A percentile compares a stretch with the other conserved stretches of the same genome.
Conservation (phyloP, 495 filamentous ascomycete genomes). For the Hapsidospora chrysogenum region DNA sequence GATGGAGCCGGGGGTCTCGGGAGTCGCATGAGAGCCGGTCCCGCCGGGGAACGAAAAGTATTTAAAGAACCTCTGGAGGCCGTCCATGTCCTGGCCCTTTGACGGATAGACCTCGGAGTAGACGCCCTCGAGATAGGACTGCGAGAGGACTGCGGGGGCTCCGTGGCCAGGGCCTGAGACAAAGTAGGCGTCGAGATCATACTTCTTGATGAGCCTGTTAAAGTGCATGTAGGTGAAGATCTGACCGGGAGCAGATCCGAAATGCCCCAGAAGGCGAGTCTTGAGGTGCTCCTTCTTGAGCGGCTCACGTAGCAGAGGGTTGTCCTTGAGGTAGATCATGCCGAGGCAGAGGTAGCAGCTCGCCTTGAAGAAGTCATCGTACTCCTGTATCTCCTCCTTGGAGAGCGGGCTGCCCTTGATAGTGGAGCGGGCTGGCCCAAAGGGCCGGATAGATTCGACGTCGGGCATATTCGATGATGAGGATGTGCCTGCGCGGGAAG, state of each 20-base stretch:
- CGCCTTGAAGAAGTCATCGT: slow-evolving; percentile 50
- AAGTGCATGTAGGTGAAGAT: slow-evolving; percentile 64
- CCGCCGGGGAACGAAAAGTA: slow-evolving; percentile 65
- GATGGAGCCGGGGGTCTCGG: slow-evolving; percentile 55
- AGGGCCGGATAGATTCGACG: slow-evolving; percentile 39
- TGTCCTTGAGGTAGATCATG: slow-evolving; percentile 58
- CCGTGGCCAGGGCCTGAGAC: slow-evolving; percentile 59
- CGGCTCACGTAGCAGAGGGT: slow-evolving; percentile 47
- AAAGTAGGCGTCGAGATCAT: slow-evolving; percentile 50
- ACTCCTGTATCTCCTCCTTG: slow-evolving; percentile 45
- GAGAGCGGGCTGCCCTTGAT: slow-evolving; percentile 38
- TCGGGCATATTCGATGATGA: too few relatives aligned
- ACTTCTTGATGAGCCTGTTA: slow-evolving; percentile 63
- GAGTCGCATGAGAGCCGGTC: slow-evolving; percentile 54
- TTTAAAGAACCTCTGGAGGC: slow-evolving; percentile 57
- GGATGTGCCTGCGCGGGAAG: too few relatives aligned
- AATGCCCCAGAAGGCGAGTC: slow-evolving; percentile 52
- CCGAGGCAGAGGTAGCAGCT: slow-evolving; percentile 56
- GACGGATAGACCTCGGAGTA: slow-evolving; percentile 58
- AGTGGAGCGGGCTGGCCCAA: slow-evolving; percentile 48
- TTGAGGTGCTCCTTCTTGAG: slow-evolving; percentile 49
- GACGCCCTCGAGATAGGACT: slow-evolving; percentile 59
- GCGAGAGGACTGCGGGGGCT: slow-evolving; percentile 50
- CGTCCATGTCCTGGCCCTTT: slow-evolving; percentile 43
- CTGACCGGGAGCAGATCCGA: slow-evolving; percentile 57